Evolutionary conservation across 2,329 filamentous ascomycete genomes (phyloP), one percentile per base, ranked within the genome.

Genomic region (Aspergillus bombycis): DNA sequence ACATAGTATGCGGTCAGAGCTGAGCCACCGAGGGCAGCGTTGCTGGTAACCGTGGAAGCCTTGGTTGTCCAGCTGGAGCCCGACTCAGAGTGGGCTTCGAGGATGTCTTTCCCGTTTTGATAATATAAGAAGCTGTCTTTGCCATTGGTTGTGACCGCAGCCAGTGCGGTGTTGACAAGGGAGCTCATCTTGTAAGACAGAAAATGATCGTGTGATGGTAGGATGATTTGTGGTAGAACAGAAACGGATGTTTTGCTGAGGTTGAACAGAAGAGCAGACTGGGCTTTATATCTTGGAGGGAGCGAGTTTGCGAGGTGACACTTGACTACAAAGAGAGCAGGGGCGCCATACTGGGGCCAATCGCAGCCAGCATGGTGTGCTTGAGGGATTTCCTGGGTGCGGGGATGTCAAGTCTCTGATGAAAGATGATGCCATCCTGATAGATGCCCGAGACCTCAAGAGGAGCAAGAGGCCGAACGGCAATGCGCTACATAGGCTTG

Each of bases 1-100:
- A 60, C 48, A 41, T 54, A 60, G 58, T 60, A 60, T 38, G 58
- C 58, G 1, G 58, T 60, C 34, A 60, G 21, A 10, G 58, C 23
- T 32, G 58, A 60, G 14, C 58, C 58, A 54, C 48, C 58, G 19
- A 4, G 3, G 53, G 36, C 38, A 10, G 38, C 46, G 12, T 60
- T 60, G 48, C 30, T 48, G 3, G 58, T 45, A 41, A 60, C 58
- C 36, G 48, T 52, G 26, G 46, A 43, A 30, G 58, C 19, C 28
- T n/a, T 19, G 6, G 48, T 48, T 14, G 58, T 54, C 58, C 58
- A 60, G 21, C 38, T 60, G 16, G 58, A 34, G 9, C 58, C 58
- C 1, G 48, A 28, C 6, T 26, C 46, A 9, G 58, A 60, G 46
- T 50, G 48, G n/a, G 50, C 58, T 43, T 60, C 58, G 21, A 34